Base-by-base conservation (phyloP, 2,329 filamentous ascomycete genomes). In the Tolypocladium capitatum region DNA sequence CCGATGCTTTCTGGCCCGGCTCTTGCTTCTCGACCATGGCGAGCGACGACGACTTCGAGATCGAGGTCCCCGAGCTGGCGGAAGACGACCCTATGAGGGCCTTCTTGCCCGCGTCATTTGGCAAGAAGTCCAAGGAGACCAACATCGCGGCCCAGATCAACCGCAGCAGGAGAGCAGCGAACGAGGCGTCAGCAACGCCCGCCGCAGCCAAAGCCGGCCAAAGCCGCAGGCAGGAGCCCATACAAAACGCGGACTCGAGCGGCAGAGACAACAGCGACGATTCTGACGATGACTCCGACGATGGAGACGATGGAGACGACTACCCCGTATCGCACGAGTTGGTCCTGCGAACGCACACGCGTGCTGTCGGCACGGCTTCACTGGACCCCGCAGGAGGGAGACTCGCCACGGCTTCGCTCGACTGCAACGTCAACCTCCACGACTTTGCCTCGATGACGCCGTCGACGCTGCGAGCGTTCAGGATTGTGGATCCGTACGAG, bases 391-490 rank as follows among this genome's bases (percentile, higher is more conserved):
- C 89, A 0, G 92, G 92, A 11, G 83, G 83, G 43, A 80, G 92
- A 56, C 71, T 98, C 61, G 81, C 91, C 43, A 92, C 88, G n/a
- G 90, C 86, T 21, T 96, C 90, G 5, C 85, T 84, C 51, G 92
- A 98, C 66, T 94, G 89, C 64, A 86, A 81, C 1, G 71, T 97
- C 58, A 97, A 96, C 62, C 74, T 98, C 18, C 89, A 96, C 68
- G 91, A 98, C 63, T 94, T 98, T 63, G 81, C 90, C 3, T 86
- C 90, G 43, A 94, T 98, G 84, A 96, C 91, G 1, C 88, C 90
- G 2, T 92, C 89, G 5, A 97, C 92, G 0, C 76, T 98, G 46
- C 85, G 91, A 57, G 88, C 92, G 1, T 98, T 98, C 74, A 89
- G 88, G 60, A 90, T 83, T 9, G 75, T 97, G 43, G 91, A 98